Conservation (phyloP, 2,329 filamentous ascomycete species). For the Harringtonia aguacate region DNA sequence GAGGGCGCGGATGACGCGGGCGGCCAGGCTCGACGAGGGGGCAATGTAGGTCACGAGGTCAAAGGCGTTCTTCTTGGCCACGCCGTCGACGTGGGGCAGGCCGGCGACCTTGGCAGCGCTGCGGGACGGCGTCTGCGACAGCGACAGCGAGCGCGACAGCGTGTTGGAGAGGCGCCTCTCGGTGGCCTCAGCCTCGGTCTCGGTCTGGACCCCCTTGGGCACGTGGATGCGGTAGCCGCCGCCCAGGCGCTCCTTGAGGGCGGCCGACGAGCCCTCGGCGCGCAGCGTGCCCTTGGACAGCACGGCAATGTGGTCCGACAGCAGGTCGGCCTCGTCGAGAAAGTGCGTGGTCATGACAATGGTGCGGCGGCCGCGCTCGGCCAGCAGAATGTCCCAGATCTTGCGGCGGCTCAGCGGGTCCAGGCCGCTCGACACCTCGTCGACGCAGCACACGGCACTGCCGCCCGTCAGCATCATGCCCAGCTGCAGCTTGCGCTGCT, state of each 20-base stretch:
- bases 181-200: conserved; percentile 11
- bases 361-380: conserved; percentile 70
- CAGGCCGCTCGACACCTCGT: conserved; percentile 82
- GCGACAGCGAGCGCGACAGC: no score
- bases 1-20: conserved; percentile 57
- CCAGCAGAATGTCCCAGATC: conserved; percentile 87
- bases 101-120: conserved; percentile 9
- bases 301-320: conserved; percentile 82
- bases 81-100: conserved; percentile 41
- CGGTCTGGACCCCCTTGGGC: conserved; percentile 32
- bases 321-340: conserved; percentile 81
- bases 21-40: conserved; percentile 57
- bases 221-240: conserved; percentile 78
- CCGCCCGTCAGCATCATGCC: conserved; percentile 94
- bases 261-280: conserved; percentile 73
- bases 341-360: conserved; percentile 90
- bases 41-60: conserved; percentile 68
- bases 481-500: conserved; percentile 85
- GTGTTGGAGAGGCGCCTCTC: no score
- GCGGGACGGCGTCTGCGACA: no score
- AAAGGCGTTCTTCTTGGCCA: conserved; percentile 47
- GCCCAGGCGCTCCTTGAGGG: conserved; percentile 71
- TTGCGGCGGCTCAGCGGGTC: conserved; percentile 80
- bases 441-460: conserved; percentile 77
- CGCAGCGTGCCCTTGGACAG: conserved; percentile 75